Base-by-base conservation (phyloP, 2,329 filamentous ascomycete species). In the Paecilomyces fulvus region DNA sequence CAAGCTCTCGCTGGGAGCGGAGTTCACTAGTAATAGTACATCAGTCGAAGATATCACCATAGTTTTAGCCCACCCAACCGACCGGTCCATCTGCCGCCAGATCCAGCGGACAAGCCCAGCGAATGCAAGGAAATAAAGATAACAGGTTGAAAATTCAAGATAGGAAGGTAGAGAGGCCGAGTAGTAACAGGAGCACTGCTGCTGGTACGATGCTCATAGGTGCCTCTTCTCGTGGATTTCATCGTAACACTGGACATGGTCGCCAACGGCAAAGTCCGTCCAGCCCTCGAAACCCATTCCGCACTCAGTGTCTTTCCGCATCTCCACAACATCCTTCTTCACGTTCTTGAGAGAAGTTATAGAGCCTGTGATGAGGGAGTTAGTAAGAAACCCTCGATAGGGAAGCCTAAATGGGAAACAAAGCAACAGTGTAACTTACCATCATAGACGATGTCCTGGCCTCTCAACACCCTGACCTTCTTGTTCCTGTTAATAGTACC, bases 231-330 rank as follows among this genome's bases (percentile, higher is more conserved):
- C 89, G 56, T 73, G 75, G 17, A 85, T 80, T 73, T 92, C 88
- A 67, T 96, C 90, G 67, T 92, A 95, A 31, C 85, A 86, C 76
- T 97, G 94, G 59, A 99, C 82, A 70, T 87, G 83, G 74, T 99
- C 94, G 28, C 92, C 94, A 12, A 84, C 78, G 66, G 86, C 72
- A 69, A 97, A 88, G 21, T 84, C 88, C 51, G 87, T 80, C 84
- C 90, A 99, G 30, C 79, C 81, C 2, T 87, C 84, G 66, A 99
- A 92, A 54, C 84, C 85, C 63, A 99, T 86, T 62, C 94, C 94
- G 66, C 94, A 99, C 73, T 99, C 94, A n/a, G 82, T 84, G 57
- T 91, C 92, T 75, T 95, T 97, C 65, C 85, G 85, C 85, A 95
- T 94, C 67, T 96, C 90, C 50, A 79, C 78, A 30, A 94, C 89